phyloP scores from a whole-genome alignment of 257 asterid species.

The Solanum chiquidenum region DNA sequence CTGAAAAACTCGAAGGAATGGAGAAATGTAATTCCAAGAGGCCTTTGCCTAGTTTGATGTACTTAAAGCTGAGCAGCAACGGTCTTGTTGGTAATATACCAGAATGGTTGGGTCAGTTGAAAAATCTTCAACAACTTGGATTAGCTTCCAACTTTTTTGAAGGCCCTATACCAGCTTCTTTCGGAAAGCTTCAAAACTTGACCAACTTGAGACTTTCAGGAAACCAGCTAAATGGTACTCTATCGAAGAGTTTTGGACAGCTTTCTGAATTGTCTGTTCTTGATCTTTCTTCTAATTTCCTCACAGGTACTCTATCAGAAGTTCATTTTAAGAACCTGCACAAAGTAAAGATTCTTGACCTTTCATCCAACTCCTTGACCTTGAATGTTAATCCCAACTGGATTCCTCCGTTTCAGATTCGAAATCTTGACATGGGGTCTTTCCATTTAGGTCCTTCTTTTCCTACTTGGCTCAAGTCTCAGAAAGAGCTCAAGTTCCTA shows the following conservation, averaged over 20 bases:
- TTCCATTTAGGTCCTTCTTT: constrained; percentile 34
- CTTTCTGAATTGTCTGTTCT: constrained; percentile 21
- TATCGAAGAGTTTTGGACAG: constrained; percentile 28
- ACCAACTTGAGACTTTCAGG: not conserved
- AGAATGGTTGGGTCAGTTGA: constrained; percentile 28
- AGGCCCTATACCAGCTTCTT: constrained; percentile 37
- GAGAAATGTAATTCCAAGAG: constrained; percentile 8
- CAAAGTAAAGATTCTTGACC: constrained; percentile 13
- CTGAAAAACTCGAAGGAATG: constrained; percentile 21
- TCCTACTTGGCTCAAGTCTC: constrained; percentile 43
- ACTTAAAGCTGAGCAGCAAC: constrained; percentile 18
- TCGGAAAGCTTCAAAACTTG: constrained; percentile 26
- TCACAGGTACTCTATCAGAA: constrained; percentile 28
- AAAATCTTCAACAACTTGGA: constrained; percentile 18
- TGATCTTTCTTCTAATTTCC: constrained; percentile 25
- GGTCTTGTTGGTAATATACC: constrained; percentile 27
- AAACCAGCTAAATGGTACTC: constrained; percentile 31
- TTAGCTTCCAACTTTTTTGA: constrained; percentile 25
- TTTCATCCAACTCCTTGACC: constrained; percentile 25
- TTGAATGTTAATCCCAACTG: constrained; percentile 27
- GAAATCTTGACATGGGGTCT: constrained; percentile 32
- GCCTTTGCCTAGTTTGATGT: constrained; percentile 18
- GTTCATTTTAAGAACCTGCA: constrained; percentile 23
- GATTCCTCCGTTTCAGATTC: constrained; percentile 37
- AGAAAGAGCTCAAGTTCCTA: constrained; percentile 21